Conservation (phyloP, 768 basidiomycete species). For the Kwoniella pini region DNA sequence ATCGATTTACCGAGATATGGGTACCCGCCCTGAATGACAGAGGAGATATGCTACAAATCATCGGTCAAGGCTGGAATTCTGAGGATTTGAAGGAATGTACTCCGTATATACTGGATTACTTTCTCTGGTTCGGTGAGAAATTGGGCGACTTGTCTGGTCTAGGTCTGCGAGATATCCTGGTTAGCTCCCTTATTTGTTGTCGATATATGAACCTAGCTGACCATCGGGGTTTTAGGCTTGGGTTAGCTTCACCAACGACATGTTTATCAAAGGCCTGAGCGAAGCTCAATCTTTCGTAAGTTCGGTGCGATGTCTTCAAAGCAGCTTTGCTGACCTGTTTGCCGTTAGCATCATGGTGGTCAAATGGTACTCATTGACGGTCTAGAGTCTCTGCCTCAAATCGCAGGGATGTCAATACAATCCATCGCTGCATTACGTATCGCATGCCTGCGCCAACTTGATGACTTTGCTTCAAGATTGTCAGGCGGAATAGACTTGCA, state of each 20-base stretch:
- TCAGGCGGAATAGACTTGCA: not conserved
- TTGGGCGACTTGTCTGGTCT: slow-evolving; percentile 63
- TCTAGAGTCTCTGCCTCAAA: slow-evolving; percentile 72
- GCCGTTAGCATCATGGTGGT: slow-evolving; percentile 92
- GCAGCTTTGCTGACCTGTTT: too few relatives aligned
- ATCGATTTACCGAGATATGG: slow-evolving; percentile 99
- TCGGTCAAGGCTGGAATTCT: slow-evolving; percentile 68
- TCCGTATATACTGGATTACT: slow-evolving; percentile 68
- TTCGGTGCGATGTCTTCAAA: too few relatives aligned
- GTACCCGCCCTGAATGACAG: slow-evolving; percentile 79
- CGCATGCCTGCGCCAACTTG: slow-evolving; percentile 63
- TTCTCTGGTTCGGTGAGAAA: slow-evolving; percentile 70
- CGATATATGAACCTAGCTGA: not conserved
- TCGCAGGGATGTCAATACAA: slow-evolving; percentile 65
- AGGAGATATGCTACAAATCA: slow-evolving; percentile 73
- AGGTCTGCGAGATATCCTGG: slow-evolving; percentile 84
- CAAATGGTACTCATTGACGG: slow-evolving; percentile 92
- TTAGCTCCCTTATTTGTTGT: slow-evolving; percentile 55
- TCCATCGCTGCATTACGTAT: slow-evolving; percentile 65
- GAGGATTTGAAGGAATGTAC: slow-evolving; percentile 64
- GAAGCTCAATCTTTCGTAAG: slow-evolving; percentile 33
- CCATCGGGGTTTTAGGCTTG: slow-evolving; percentile 67
- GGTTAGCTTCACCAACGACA: slow-evolving; percentile 80
- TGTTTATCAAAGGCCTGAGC: slow-evolving; percentile 51
- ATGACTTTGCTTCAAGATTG: slow-evolving; percentile 33